Conservation (phyloP, 1,284 basidiomycete species). For the Cryptococcus floricola region DNA sequence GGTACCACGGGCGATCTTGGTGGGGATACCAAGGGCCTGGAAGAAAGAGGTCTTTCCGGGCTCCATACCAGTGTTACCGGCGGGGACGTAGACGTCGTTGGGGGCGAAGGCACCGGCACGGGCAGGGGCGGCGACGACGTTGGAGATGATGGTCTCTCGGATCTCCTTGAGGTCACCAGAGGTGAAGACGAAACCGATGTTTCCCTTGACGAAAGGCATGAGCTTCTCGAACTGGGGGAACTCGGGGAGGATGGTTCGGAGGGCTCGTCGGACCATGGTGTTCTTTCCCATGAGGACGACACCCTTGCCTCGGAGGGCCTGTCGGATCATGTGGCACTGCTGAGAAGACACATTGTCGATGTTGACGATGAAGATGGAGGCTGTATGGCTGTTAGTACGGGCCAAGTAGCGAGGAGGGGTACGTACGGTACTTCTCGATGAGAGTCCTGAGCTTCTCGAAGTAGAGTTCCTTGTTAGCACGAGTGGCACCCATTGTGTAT, state of each 20-base stretch:
- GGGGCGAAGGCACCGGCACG: conserved; percentile 97
- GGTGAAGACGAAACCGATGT: conserved; percentile 99
- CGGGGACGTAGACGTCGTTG: conserved; percentile 85
- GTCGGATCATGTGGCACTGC: conserved; percentile 82
- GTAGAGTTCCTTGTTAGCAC: conserved; percentile 88
- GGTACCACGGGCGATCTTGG: conserved; percentile 99
- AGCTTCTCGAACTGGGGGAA: conserved; percentile 93
- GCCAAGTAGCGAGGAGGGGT: background rate
- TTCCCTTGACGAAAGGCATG: conserved; percentile 91
- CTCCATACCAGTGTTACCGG: conserved; percentile 99
- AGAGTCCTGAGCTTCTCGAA: conserved; percentile 93
- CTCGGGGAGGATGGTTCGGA: conserved; percentile 84
- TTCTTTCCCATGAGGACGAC: conserved; percentile 99
- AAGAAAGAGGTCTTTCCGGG: conserved; percentile 99
- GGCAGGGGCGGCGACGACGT: conserved; percentile 97
- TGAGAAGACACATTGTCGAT: conserved; percentile 99
- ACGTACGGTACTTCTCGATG: conserved; percentile 82
- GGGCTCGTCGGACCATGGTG: conserved; percentile 99
- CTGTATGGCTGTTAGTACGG: conserved; percentile 49
- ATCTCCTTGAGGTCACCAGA: conserved; percentile 87
- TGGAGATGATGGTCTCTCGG: conserved; percentile 84
- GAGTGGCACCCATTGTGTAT: conserved; percentile 80
- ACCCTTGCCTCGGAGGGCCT: conserved; percentile 92
- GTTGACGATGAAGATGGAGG: conserved; percentile 98
- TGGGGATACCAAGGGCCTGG: conserved; percentile 99